These are phyloP conservation scores for Yarrowia galli DNA, from an alignment of 1,139 yeast genomes.

Conservation along the genomic window DNA sequence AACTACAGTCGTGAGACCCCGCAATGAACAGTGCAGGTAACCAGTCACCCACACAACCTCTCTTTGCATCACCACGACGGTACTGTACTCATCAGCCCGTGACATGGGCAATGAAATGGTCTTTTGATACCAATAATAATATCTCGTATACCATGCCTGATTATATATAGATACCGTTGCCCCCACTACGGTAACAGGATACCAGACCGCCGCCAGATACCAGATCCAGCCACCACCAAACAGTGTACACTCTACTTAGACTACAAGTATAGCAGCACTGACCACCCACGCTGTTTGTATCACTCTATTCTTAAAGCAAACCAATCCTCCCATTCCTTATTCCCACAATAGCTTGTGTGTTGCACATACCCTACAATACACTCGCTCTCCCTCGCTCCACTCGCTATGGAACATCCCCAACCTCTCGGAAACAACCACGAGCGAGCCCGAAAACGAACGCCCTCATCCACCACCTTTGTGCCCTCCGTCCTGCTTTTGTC, in stretches of 20 bases:
- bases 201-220: too few relatives aligned
- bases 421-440: background rate
- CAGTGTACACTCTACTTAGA: background rate
- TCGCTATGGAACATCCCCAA: conserved; percentile 26
- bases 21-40: too few relatives aligned
- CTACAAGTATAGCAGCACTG: background rate
- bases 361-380: background rate
- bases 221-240: too few relatives aligned
- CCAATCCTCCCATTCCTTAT: background rate
- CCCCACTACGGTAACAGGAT: too few relatives aligned
- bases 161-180: background rate
- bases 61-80: background rate
- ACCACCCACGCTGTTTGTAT: background rate
- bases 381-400: conserved; percentile 17
- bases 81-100: background rate
- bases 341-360: background rate
- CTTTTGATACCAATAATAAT: background rate
- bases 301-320: background rate
- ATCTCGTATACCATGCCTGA: background rate
- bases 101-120: background rate
- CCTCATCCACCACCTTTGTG: conserved; percentile 5
- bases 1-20: background rate
- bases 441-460: conserved; percentile 6
- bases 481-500: conserved; percentile 1
- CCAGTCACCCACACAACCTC: too few relatives aligned